Evolutionary conservation across 495 filamentous ascomycete species (phyloP), one percentile per base, ranked within the genome.

Genomic region (Daldinia childiae): DNA sequence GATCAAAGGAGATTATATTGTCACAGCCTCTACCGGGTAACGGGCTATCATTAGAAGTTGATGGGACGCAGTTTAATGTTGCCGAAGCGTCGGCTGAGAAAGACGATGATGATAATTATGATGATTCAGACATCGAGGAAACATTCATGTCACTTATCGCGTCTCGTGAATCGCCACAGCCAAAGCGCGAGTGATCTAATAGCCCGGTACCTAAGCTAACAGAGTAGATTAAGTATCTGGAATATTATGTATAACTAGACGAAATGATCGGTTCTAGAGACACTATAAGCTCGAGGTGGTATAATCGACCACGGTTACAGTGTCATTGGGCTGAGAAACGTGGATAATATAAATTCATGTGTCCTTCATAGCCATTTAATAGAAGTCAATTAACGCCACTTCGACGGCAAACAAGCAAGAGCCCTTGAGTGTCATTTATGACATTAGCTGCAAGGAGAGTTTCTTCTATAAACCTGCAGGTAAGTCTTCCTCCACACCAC

Each of bases 1-100:
- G 62, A 79, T 90, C 69, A 76, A 93, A 69, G 90, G 88, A 19
- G 85, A 84, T 56, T 1, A 0, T 68, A 9, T 1, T 55, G 12
- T 1, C 64, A 0, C 8, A 12, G 4, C 56, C 56, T 12, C 1
- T 17, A 19, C 36, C 7, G 7, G 38, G 36, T 15, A 62, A 26
- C 8, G 50, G 48, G 3, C 29, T 62, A 9, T 62, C 65, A 6
- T 50, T 62, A 34, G 8, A 45, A 56, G 12, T 62, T 26, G 12
- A 8, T 15, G 26, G 61, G 3, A 38, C 38, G 2, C 30, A 14
- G 14, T 26, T 36, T 8, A 90, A 93, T 78, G 90, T 82, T 1
- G 77, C 74, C 3, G 76, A 78, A 48, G 71, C 74, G 7, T 74
- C 72, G 12, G 71, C 68, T 6, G 72, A 77, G 11, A 77, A 69